Evolutionary conservation across 2,329 filamentous ascomycete genomes (phyloP), one percentile per base, ranked within the genome.

Genomic region (Fusarium annulatum): DNA sequence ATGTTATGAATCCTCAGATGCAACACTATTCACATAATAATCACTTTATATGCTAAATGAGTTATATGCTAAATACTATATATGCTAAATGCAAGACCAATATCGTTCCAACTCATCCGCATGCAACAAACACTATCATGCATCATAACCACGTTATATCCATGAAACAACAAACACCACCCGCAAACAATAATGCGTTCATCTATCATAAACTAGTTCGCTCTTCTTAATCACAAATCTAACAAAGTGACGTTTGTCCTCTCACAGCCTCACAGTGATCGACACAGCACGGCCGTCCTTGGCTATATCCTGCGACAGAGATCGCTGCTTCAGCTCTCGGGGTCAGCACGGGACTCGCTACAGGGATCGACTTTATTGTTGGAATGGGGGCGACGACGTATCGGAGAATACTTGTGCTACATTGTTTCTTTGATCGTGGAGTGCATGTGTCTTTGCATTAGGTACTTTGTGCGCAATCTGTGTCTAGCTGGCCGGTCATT

Each of bases 261-360:
- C 41, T n/a, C 58, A 21, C 64, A 41, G 49, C 48, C 39, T 63
- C 58, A n/a, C 26, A 21, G 59, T 33, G 71, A 73, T 73, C 71
- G 33, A 23, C 71, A 55, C 21, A 10, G 26, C 41, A 43, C 49
- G 38, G 30, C 64, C 42, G 16, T 51, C 43, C 36, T 68, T 68
- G 49, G 65, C 36, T 38, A 28, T 26, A 28, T 49, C 26, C 45
- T 55, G 58, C 60, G 59, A 57, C 57, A 38, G n/a, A 69, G 65
- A 69, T 69, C 59, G 52, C 66, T 70, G 67, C 66, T 70, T 69
- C 60, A 69, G 64, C 64, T 21, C 30, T 46, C n/a, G 30, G 23
- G 46, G 36, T 41, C 49, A 51, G 38, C 45, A 64, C 51, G 36
- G 45, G 23, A 36, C 45, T 60, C 18, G 15, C 34, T 38, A 26